These are phyloP conservation scores for Neonectria ditissima DNA, from an alignment of 2,329 filamentous ascomycete species.

Conservation along the genomic window DNA sequence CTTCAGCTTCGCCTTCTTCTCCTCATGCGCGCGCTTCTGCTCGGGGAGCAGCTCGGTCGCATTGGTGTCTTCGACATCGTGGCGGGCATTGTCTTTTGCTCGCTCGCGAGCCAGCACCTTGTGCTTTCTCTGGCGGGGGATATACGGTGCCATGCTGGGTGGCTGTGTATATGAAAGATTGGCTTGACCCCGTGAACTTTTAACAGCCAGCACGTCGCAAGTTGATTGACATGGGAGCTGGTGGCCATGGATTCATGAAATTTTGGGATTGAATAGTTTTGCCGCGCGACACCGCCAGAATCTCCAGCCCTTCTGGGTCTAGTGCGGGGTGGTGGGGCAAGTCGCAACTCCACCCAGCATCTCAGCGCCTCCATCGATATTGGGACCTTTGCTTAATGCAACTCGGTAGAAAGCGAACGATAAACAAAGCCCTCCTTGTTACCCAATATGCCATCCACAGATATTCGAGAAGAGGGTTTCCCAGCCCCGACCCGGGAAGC, in stretches of 20 bases:
- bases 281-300: constrained; percentile 53
- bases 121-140: constrained; percentile 75
- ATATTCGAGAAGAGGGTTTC: constrained; percentile 68
- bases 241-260: constrained; percentile 43
- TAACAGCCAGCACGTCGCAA: constrained; percentile 30
- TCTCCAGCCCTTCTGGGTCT: constrained; percentile 45
- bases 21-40: constrained; percentile 64
- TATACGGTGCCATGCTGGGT: constrained; percentile 64
- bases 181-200: constrained; percentile 26
- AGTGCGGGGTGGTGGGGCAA: constrained; percentile 50
- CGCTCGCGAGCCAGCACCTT: constrained; percentile 75
- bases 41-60: constrained; percentile 49
- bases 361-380: constrained; percentile 11
- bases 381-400: background rate
- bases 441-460: constrained; percentile 53
- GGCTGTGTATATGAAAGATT: constrained; percentile 21
- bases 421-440: constrained; percentile 14
- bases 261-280: constrained; percentile 52
- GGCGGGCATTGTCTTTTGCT: constrained; percentile 56
- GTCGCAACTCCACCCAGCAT: constrained; percentile 27
- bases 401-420: constrained; percentile 20
- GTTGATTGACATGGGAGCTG: constrained; percentile 26
- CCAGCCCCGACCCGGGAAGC: constrained; percentile 73
- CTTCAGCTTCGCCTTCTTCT: constrained; percentile 67
- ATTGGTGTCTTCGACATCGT: constrained; percentile 54